These are phyloP conservation scores for Limnanthes douglasii DNA, from an alignment of 345 rosid species.

Conservation along the genomic window DNA sequence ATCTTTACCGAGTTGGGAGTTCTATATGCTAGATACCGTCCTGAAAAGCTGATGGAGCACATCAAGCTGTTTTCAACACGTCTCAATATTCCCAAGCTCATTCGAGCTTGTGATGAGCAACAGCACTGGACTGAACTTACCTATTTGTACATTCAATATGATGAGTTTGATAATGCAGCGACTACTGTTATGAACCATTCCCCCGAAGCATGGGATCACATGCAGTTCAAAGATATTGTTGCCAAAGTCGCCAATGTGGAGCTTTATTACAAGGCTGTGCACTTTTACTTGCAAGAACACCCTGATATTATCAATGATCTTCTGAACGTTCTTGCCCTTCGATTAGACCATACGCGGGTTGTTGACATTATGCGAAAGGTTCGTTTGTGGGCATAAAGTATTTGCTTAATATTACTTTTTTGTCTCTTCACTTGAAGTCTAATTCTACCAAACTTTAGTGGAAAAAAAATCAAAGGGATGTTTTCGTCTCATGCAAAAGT, in stretches of 20 bases:
- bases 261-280: conserved; percentile 94
- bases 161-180: conserved; percentile 98
- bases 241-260: conserved; percentile 97
- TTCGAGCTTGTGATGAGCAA: conserved; percentile 96
- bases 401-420: no score
- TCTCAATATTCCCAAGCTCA: conserved; percentile 95
- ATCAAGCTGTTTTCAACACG: conserved; percentile 95
- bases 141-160: conserved; percentile 77
- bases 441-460: no score
- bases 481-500: no score
- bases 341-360: conserved; percentile 95
- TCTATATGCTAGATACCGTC: conserved; percentile 91
- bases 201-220: conserved; percentile 99
- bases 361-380: conserved; percentile 99
- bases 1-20: conserved; percentile 98
- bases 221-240: conserved; percentile 93
- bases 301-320: conserved; percentile 95
- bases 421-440: no score
- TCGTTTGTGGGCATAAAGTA: conserved; percentile 5
- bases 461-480: no score
- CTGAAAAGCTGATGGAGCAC: conserved; percentile 99
- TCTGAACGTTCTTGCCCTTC: conserved; percentile 87
- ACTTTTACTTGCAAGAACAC: conserved; percentile 98
- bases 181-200: conserved; percentile 99
- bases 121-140: conserved; percentile 99